Base-by-base conservation (phyloP, 2,329 filamentous ascomycete species). In the Elsinoe necatrix region DNA sequence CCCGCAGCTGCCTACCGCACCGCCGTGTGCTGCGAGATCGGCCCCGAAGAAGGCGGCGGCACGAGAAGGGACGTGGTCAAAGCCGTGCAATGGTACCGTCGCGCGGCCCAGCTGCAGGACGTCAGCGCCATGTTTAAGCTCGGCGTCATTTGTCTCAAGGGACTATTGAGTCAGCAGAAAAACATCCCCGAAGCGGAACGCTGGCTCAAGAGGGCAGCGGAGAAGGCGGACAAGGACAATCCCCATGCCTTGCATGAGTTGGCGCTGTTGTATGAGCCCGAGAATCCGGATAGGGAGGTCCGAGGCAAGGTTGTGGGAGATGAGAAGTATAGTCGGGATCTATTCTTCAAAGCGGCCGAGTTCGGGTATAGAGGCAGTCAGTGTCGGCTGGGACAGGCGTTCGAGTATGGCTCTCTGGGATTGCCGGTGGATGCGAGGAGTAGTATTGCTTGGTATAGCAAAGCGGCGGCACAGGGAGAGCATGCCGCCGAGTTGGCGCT, bases 51-150 rank as follows among this genome's bases (percentile, higher is more conserved):
- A 65, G 92, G 91, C 27, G 93, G 93, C 54, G 93, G 93, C 21
- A 97, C 93, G 0, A 84, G 89, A 58, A 87, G 86, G 64, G 93
- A 98, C 66, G 89, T 89, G 0, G 73, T 92, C 62, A 97, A 97
- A 72, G 92, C 93, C 1, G 91, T 97, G 18, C 92, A 97, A 70
- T 98, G 93, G 93, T 98, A 98, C 72, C 90, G 92, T 69, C 87
- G 91, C 42, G 90, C 93, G 5, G 92, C 93, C 9, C 86, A 86
- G 11, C 77, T 97, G 2, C 92, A 93, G 2, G 92, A 98, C 66
- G 86, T 87, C 1, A 87, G 92, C 0, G 93, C 91, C 27, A 95
- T 97, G 89, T 98, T 96, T 76, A 98, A 98, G 72, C 84, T 97
- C 72, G 93, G 93, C 58, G 95, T 96, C 85, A 95, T 98, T 62